Base-by-base conservation (phyloP, 1,284 basidiomycete species). In the Meira miltonrushii region DNA sequence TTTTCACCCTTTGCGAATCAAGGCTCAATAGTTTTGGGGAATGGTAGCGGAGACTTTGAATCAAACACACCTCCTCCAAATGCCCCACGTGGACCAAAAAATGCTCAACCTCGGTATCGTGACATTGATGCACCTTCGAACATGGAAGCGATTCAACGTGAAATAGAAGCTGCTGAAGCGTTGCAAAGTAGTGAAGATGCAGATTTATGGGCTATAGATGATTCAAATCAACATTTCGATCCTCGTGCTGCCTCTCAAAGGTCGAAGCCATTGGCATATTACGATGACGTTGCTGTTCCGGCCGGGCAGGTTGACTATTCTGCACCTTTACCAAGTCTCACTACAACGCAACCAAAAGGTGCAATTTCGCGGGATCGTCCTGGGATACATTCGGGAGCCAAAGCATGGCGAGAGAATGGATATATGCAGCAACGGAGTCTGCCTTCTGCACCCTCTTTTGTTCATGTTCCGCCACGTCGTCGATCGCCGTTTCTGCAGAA, bases 111-210 rank as follows among this genome's bases (percentile, higher is more conserved):
- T n/a, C n/a, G 23, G 6, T 53, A 53, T 39, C 50, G 38, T 25
- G 50, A 53, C 15, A 7, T 53, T 25, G 50, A 53, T 28, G 50
- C 50, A 17, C 50, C 50, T 53, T 23, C 17, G 13, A 28, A 41
- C 5, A 12, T 19, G 28, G 48, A 15, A n/a, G 23, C 28, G 3
- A 37, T 25, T 37, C 23, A 19, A 17, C 12, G 19, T 12, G 37
- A 39, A 28, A 12, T 38, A 17, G n/a, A 39, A 6, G 50, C 23
- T 2, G 50, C 23, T 37, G 50, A 53, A 19, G 50, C 23, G 17
- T n/a, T 28, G 5, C 23, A 15, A 13, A 17, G 21, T 38, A 33
- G 11, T 37, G 50, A 39, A 25, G 38, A 53, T 33, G 23, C 13
- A 13, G 19, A 13, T 37, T n/a, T 21, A 13, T 15, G 19, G 19